Base-by-base conservation (phyloP, 495 filamentous ascomycete genomes). In the Neurospora sp. region DNA sequence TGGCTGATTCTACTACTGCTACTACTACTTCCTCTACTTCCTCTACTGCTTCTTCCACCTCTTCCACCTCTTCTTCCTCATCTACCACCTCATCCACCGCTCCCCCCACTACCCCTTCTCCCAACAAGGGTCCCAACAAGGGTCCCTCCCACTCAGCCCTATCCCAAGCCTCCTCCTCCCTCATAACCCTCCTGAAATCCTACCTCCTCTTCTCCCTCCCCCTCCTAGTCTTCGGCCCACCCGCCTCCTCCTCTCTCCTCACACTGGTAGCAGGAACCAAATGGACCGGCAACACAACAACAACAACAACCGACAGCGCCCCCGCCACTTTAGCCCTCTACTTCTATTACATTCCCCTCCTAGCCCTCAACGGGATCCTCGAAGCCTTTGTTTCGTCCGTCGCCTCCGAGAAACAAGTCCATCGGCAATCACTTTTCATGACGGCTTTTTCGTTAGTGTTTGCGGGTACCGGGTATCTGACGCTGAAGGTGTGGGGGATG, bases 331-430 rank as follows among this genome's bases (percentile, higher is more conserved):
- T 99, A 11, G 87, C 92, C 0, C 85, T 87, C 1, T 99, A 97
- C 83, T 94, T 92, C 82, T 93, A 92, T 78, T 97, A 97, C 80
- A 93, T 99, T 74, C 96, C 96, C 18, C 88, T 98, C 7, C 84
- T 99, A 1, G 96, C 94, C 1, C 81, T 97, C 75, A 99, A 99
- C 78, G 96, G 96, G 49, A 89, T 98, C 39, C 88, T 90, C 3
- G 96, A 99, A 82, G 93, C 95, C 0, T 98, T 98, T 74, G 93
- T 98, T 12, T 90, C 93, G 8, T 92, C 92, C 31, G 91, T 95
- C 27, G 95, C 96, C 0, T 90, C 85, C 6, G 83, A 91, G 72
- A 75, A 81, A 2, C 86, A 98, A 70, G 86, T 99, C 18, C 88
- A 91, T 39, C 79, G 76, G 4, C 96, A 99, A 82, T 91, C 91